phyloP scores from a whole-genome alignment of 1,139 yeast genomes.

The Saccharomyces hybrid region DNA sequence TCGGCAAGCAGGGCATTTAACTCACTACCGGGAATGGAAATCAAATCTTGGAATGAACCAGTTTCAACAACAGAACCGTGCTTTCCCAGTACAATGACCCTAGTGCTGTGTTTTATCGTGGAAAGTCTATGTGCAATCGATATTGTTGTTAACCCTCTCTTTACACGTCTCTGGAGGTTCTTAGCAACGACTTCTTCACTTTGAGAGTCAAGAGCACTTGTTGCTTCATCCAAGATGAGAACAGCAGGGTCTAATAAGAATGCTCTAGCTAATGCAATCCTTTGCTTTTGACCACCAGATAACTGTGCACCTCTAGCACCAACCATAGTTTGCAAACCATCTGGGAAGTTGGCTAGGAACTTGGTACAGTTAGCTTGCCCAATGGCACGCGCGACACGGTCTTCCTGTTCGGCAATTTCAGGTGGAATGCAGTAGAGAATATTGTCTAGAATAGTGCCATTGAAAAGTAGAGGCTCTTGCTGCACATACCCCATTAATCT shows the following conservation, averaged over 20 bases:
- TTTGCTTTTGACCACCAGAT: slow-evolving; percentile 81
- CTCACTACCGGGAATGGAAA: slow-evolving; percentile 49
- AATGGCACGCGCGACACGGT: slow-evolving; percentile 23
- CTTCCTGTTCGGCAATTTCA: slow-evolving; percentile 39
- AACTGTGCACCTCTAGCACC: slow-evolving; percentile 86
- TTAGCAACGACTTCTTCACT: slow-evolving; percentile 62
- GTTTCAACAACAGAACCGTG: slow-evolving; percentile 70
- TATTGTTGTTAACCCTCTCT: slow-evolving; percentile 71
- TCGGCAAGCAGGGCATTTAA: slow-evolving; percentile 32
- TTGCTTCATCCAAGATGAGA: slow-evolving; percentile 68
- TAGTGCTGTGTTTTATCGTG: slow-evolving; percentile 66
- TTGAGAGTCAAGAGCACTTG: slow-evolving; percentile 70
- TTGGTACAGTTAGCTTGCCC: slow-evolving; percentile 58
- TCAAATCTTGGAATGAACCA: slow-evolving; percentile 59
- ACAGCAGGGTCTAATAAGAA: slow-evolving; percentile 57
- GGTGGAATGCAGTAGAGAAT: slow-evolving; percentile 58
- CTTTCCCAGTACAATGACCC: slow-evolving; percentile 62
- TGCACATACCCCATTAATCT: slow-evolving; percentile 76
- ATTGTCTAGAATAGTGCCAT: slow-evolving; percentile 73
- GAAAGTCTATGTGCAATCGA: slow-evolving; percentile 90
- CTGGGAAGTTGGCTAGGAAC: slow-evolving; percentile 68
- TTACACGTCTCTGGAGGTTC: slow-evolving; percentile 53
- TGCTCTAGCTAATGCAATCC: slow-evolving; percentile 83
- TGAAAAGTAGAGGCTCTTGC: slow-evolving; percentile 77
- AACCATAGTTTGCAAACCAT: slow-evolving; percentile 70